phyloP scores from a whole-genome alignment of 257 asterid species.

The Datura wrightii region DNA sequence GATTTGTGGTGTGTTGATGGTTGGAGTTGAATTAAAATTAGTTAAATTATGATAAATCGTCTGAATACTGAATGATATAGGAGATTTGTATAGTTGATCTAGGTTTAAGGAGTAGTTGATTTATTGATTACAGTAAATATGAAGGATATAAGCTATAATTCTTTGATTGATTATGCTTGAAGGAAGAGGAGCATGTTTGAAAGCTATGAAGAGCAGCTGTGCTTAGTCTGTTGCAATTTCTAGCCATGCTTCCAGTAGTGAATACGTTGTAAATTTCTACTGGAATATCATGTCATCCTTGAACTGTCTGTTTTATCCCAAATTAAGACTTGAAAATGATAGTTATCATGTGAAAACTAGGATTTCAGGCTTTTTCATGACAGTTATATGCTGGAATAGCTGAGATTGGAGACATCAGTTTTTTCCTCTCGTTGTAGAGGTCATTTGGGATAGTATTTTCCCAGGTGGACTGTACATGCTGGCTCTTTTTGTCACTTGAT shows the following conservation, averaged over 20 bases:
- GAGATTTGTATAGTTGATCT: background rate
- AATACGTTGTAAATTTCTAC: background rate
- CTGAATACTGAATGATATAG: background rate
- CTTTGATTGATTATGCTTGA: conserved; percentile 1
- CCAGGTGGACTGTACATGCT: background rate
- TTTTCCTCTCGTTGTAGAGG: background rate
- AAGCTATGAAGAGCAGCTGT: background rate
- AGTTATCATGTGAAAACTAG: background rate
- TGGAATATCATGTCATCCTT: background rate
- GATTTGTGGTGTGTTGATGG: background rate
- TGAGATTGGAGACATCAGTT: background rate
- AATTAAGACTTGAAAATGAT: conserved; percentile 11
- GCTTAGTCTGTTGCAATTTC: background rate
- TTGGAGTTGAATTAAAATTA: background rate
- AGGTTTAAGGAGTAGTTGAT: background rate
- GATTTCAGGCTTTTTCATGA: background rate
- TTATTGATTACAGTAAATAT: background rate
- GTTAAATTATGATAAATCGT: background rate
- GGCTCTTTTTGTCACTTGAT: background rate
- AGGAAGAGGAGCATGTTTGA: background rate
- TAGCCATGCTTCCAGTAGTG: background rate
- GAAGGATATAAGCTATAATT: background rate
- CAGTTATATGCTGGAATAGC: background rate
- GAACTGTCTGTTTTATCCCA: background rate
- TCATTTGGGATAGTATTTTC: conserved; percentile 17